A percentile compares a stretch with the other conserved stretches of the same genome.
phyloP scores from a whole-genome alignment of 805 yeast species.

The Torulaspora franciscae region DNA sequence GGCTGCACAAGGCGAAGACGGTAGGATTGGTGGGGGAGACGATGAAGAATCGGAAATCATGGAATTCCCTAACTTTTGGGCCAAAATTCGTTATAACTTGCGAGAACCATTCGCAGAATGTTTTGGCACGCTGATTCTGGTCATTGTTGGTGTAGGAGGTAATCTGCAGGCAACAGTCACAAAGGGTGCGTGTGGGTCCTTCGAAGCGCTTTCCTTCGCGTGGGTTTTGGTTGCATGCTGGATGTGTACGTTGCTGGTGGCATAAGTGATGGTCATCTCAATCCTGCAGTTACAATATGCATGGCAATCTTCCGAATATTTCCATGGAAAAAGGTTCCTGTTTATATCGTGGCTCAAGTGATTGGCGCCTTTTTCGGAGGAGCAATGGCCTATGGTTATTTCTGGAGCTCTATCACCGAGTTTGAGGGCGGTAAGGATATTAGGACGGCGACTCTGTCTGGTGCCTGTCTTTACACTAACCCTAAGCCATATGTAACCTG shows the following conservation, averaged over 20 bases:
- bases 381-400: slow-evolving; percentile 41
- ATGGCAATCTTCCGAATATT: slow-evolving; percentile 43
- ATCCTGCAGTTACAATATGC: slow-evolving; percentile 44
- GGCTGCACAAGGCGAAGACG: slow-evolving; percentile 5
- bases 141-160: slow-evolving; percentile 44
- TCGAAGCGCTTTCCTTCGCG: slow-evolving; percentile 37
- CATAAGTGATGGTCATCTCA: slow-evolving; percentile 46
- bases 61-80: slow-evolving; percentile 19
- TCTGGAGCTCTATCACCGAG: slow-evolving; percentile 32
- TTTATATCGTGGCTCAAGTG: slow-evolving; percentile 41
- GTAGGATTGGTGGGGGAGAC: slow-evolving; percentile 4
- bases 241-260: slow-evolving; percentile 46
- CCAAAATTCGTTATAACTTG: slow-evolving; percentile 16
- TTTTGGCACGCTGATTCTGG: slow-evolving; percentile 40
- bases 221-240: slow-evolving; percentile 46
- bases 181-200: slow-evolving; percentile 35
- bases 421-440: slow-evolving; percentile 17
- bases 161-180: slow-evolving; percentile 41
- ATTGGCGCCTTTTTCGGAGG: slow-evolving; percentile 44
- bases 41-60: slow-evolving; percentile 10
- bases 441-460: slow-evolving; percentile 25
- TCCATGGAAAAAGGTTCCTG: slow-evolving; percentile 44
- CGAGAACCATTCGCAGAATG: slow-evolving; percentile 46
- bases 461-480: slow-evolving; percentile 43
- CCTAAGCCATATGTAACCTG: slow-evolving; percentile 36